A percentile compares a stretch with the other conserved stretches of the same genome.
These are phyloP conservation scores for Malus sieversii DNA, from an alignment of 306 rosid species.

Conservation along the genomic window DNA sequence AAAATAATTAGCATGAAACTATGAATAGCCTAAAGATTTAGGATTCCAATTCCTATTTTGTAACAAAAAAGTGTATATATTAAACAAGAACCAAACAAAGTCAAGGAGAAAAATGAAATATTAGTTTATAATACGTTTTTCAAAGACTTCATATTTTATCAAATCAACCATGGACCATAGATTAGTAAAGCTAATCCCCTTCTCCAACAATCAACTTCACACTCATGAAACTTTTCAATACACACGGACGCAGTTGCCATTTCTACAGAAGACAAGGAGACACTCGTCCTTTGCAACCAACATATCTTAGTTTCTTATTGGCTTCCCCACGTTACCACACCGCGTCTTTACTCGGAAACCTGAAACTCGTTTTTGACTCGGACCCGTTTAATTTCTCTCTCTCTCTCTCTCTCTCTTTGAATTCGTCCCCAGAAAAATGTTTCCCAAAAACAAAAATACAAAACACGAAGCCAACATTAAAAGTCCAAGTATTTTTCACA, in stretches of 20 bases:
- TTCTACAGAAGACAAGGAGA: not conserved
- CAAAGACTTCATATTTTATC: not conserved
- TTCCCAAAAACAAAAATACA: not conserved
- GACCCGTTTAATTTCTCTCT: not conserved
- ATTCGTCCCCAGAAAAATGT: not conserved
- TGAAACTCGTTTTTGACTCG: slow-evolving; percentile 30
- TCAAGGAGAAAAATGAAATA: not conserved
- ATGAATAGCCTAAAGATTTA: not conserved
- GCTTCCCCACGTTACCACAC: slow-evolving; percentile 13
- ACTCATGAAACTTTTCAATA: not conserved
- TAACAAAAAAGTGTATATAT: not conserved
- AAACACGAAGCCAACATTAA: not conserved
- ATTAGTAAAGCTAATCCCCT: not conserved
- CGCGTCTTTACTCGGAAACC: slow-evolving; percentile 31
- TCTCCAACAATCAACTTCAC: not conserved
- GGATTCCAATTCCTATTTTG: too few relatives aligned
- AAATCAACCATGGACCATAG: not conserved
- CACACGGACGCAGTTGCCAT: slow-evolving; percentile 9
- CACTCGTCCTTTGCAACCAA: not conserved
- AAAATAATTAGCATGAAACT: not conserved
- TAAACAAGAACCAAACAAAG: not conserved
- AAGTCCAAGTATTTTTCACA: slow-evolving; percentile 24
- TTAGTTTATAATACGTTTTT: not conserved
- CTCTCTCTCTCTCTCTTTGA: not conserved
- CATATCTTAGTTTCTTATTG: not conserved